Evolutionary conservation across 1,139 yeast genomes (phyloP).

Genomic region (Saccharomyces hybrid): DNA sequence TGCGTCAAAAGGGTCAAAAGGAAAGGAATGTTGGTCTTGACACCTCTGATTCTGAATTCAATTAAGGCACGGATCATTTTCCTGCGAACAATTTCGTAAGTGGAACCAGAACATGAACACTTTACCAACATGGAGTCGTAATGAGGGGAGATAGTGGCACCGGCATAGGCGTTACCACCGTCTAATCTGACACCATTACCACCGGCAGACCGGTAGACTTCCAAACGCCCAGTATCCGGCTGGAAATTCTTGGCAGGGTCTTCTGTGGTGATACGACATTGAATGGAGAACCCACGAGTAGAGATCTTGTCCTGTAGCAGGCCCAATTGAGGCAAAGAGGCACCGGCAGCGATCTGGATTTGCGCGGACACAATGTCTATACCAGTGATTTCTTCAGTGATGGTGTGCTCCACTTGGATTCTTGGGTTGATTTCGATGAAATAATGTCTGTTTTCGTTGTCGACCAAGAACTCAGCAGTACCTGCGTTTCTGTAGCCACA

Average conservation of each 20-base stretch:
- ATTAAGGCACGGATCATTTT: constrained; percentile 94
- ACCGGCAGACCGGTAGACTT: constrained; percentile 96
- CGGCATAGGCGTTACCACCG: constrained; percentile 99
- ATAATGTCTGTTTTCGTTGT: constrained; percentile 88
- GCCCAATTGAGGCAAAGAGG: constrained; percentile 84
- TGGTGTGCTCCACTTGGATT: constrained; percentile 97
- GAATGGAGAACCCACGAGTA: constrained; percentile 95
- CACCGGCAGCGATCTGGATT: constrained; percentile 98
- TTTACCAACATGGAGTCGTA: constrained; percentile 98
- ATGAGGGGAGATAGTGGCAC: constrained; percentile 93
- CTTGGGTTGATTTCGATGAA: constrained; percentile 98
- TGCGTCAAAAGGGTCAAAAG: constrained; percentile 86
- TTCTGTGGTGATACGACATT: constrained; percentile 98
- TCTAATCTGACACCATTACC: constrained; percentile 98
- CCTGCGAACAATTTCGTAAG: constrained; percentile 92
- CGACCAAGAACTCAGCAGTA: constrained; percentile 96
- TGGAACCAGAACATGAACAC: constrained; percentile 93
- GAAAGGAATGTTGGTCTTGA: constrained; percentile 95
- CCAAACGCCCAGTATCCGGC: constrained; percentile 98
- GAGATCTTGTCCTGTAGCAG: constrained; percentile 89
- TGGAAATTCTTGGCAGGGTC: constrained; percentile 95
- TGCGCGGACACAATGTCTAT: constrained; percentile 97
- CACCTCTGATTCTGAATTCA: constrained; percentile 97
- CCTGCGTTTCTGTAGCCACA: constrained; percentile 97
- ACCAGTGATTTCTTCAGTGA: constrained; percentile 97